Evolutionary conservation across 805 yeast genomes (phyloP).

Genomic region (Candida vaughaniae): DNA sequence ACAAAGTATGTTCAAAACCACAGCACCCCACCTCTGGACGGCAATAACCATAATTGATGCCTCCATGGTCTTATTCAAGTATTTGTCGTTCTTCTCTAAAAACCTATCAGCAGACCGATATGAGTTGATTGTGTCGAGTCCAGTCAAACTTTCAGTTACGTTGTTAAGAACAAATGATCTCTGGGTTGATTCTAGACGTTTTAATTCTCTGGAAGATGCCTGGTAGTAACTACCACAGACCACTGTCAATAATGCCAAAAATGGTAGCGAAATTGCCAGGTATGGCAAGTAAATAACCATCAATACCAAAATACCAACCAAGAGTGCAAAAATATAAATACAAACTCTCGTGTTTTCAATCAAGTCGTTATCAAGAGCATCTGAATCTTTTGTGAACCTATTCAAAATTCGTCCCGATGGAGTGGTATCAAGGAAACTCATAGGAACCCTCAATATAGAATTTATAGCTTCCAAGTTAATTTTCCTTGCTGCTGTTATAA

Average conservation of each 20-base stretch:
- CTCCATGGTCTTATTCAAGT: conserved; percentile 33
- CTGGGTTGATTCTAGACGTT: conserved; percentile 37
- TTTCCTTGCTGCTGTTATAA: conserved; percentile 51
- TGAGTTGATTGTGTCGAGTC: conserved; percentile 35
- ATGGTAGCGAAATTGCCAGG: conserved; percentile 38
- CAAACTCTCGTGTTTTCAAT: conserved; percentile 65
- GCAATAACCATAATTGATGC: conserved; percentile 33
- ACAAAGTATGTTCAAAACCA: conserved; percentile 20
- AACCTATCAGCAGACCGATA: conserved; percentile 25
- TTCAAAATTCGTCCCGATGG: conserved; percentile 86
- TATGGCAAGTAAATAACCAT: conserved; percentile 37
- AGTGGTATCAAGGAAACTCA: conserved; percentile 78
- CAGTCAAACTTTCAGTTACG: conserved; percentile 34
- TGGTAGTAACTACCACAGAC: conserved; percentile 30
- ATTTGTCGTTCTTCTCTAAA: conserved; percentile 21
- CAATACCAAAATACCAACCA: conserved; percentile 52
- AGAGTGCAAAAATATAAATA: conserved; percentile 50
- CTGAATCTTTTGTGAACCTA: conserved; percentile 86
- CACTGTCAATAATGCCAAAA: conserved; percentile 21
- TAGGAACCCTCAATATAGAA: conserved; percentile 69
- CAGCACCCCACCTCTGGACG: conserved; percentile 35
- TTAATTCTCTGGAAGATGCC: conserved; percentile 38
- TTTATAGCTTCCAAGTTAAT: conserved; percentile 62
- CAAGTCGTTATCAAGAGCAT: conserved; percentile 75
- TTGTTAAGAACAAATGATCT: conserved; percentile 37